These are phyloP conservation scores for Xylaria longipes DNA, from an alignment of 495 filamentous ascomycete genomes.

Conservation along the genomic window DNA sequence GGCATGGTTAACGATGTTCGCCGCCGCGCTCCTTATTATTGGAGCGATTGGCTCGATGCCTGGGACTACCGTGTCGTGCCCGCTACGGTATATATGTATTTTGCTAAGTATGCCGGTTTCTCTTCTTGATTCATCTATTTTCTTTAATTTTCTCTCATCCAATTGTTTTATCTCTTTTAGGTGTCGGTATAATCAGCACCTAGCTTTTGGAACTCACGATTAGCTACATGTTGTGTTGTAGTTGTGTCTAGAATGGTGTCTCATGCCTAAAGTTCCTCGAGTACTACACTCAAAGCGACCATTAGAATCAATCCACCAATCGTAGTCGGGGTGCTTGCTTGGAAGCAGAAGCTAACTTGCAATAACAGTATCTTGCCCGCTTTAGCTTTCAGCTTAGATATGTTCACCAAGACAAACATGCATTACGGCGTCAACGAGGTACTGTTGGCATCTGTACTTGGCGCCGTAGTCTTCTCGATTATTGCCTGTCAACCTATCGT, in stretches of 20 bases:
- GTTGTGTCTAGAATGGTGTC: not conserved
- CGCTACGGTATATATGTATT: conserved; percentile 88
- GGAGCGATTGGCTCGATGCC: conserved; percentile 80
- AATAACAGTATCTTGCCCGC: conserved; percentile 74
- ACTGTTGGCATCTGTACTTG: conserved; percentile 77
- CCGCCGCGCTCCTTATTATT: conserved; percentile 74
- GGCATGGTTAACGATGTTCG: conserved; percentile 79
- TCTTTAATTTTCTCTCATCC: not conserved
- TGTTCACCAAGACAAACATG: conserved; percentile 80
- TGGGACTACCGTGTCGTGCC: conserved; percentile 86
- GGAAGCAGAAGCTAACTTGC: conserved; percentile 27
- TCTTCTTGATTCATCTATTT: conserved; percentile 17
- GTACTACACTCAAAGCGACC: not conserved
- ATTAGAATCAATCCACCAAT: not conserved
- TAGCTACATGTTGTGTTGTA: not conserved
- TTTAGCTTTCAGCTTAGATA: conserved; percentile 83
- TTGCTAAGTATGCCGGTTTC: conserved; percentile 71
- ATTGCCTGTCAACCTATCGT: conserved; percentile 80
- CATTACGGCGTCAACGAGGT: conserved; percentile 88
- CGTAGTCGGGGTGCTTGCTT: not conserved
- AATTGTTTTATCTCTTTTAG: not conserved
- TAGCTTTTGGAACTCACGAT: not conserved
- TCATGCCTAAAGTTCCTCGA: not conserved
- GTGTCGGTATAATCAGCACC: not conserved
- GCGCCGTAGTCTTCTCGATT: conserved; percentile 76